A percentile compares a stretch with the other conserved stretches of the same genome.
These are phyloP conservation scores for Omphalotus guepiniiformis DNA, from an alignment of 768 basidiomycete species.

Conservation along the genomic window DNA sequence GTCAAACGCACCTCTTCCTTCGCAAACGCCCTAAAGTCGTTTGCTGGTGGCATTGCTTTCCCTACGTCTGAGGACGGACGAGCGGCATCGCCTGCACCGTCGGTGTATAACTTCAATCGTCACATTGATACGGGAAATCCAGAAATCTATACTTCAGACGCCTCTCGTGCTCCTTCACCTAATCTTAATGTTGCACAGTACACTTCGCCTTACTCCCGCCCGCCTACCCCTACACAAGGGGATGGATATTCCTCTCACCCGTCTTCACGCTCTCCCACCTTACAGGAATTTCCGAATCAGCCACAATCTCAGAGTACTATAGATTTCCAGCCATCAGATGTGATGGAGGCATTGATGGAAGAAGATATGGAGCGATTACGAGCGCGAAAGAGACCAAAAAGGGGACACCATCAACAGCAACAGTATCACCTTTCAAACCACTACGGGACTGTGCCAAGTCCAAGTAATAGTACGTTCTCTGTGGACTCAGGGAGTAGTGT, in stretches of 20 bases:
- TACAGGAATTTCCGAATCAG: slow-evolving; percentile 22
- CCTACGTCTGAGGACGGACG: slow-evolving; percentile 56
- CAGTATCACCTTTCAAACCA: slow-evolving; percentile 27
- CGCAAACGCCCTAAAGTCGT: slow-evolving; percentile 66
- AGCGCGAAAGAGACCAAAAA: slow-evolving; percentile 52
- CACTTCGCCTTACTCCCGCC: slow-evolving; percentile 67
- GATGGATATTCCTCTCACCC: slow-evolving; percentile 7
- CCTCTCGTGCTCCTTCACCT: slow-evolving; percentile 74
- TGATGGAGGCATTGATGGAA: slow-evolving; percentile 86
- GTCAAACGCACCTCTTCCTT: slow-evolving; percentile 77
- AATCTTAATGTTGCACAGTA: slow-evolving; percentile 77
- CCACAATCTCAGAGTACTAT: slow-evolving; percentile 31
- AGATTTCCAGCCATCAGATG: slow-evolving; percentile 68
- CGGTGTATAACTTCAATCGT: slow-evolving; percentile 11
- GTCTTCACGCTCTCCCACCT: slow-evolving; percentile 16
- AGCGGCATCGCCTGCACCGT: slow-evolving; percentile 25
- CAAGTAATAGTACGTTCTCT: slow-evolving; percentile 74
- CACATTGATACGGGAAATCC: slow-evolving; percentile 16
- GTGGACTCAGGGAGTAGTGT: slow-evolving; percentile 67
- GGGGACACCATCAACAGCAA: slow-evolving; percentile 27
- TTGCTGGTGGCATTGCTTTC: slow-evolving; percentile 70
- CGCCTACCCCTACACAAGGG: slow-evolving; percentile 35
- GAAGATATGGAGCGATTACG: slow-evolving; percentile 92
- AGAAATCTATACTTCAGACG: slow-evolving; percentile 28
- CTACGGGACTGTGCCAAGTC: slow-evolving; percentile 50